These are phyloP conservation scores for Barnettozyma vustinii DNA, from an alignment of 805 yeast species.

Conservation along the genomic window DNA sequence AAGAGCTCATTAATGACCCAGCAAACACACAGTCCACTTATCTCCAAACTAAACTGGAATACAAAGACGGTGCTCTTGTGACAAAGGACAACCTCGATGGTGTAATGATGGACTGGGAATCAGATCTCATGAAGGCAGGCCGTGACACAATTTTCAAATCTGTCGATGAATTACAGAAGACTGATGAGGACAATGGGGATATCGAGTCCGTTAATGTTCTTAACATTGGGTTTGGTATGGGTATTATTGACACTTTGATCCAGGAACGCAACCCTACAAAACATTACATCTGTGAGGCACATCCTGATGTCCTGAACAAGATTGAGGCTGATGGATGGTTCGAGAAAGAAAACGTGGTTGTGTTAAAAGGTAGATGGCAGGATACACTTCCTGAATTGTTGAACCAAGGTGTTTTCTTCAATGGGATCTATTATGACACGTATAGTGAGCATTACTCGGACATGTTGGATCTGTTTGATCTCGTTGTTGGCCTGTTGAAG, in stretches of 20 bases:
- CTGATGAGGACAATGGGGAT: conserved; percentile 15
- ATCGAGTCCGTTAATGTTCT: conserved; percentile 48
- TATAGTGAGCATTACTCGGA: conserved; percentile 88
- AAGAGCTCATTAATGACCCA: conserved; percentile 40
- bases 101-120: conserved; percentile 98
- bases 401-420: conserved; percentile 64
- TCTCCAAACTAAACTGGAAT: conserved; percentile 60
- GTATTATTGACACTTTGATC: conserved; percentile 82
- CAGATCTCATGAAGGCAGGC: conserved; percentile 72
- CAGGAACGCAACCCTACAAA: conserved; percentile 50
- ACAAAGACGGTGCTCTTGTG: conserved; percentile 60
- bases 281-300: conserved; percentile 92
- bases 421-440: conserved; percentile 92
- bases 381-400: conserved; percentile 64
- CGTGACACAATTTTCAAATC: conserved; percentile 65
- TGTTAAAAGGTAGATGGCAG: conserved; percentile 92
- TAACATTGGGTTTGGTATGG: conserved; percentile 96
- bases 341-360: conserved; percentile 61
- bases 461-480: conserved; percentile 80
- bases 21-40: conserved; percentile 62
- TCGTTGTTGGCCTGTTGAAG: conserved; percentile 73
- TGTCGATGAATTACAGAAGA: conserved; percentile 20
- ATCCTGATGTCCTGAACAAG: conserved; percentile 78
- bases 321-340: conserved; percentile 79
- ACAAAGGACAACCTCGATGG: conserved; percentile 78